These are phyloP conservation scores for Nitzschia palea DNA, from an alignment of 108 stramenopile species.

Conservation along the genomic window DNA sequence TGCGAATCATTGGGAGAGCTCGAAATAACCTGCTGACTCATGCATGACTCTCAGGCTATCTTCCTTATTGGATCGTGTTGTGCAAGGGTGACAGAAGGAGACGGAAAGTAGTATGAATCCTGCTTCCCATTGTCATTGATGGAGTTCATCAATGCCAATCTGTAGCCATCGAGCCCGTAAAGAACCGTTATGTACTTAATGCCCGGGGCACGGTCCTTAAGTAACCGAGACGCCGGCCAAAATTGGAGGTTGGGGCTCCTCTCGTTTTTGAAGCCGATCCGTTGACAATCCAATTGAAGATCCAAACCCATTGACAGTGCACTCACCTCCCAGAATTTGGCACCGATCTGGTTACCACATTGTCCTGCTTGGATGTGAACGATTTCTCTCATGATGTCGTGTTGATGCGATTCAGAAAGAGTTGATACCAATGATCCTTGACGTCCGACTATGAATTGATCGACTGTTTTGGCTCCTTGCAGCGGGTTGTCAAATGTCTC, in stretches of 20 bases:
- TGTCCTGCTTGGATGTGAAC: slow-evolving; percentile 98
- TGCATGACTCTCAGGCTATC: too few relatives aligned
- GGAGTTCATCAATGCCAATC: too few relatives aligned
- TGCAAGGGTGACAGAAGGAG: too few relatives aligned
- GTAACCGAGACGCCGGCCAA: neutral
- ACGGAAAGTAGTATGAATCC: too few relatives aligned
- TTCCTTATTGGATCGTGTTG: too few relatives aligned
- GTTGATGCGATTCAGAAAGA: neutral
- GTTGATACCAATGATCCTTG: neutral
- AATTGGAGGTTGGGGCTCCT: neutral
- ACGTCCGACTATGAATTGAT: neutral
- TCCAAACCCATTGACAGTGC: too few relatives aligned
- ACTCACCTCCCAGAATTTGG: slow-evolving; percentile 97
- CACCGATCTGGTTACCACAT: slow-evolving; percentile 97
- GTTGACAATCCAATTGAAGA: neutral
- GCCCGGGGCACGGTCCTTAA: neutral
- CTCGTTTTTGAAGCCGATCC: neutral
- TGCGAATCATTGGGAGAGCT: too few relatives aligned
- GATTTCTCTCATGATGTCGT: slow-evolving; percentile 91
- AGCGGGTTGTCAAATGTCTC: too few relatives aligned
- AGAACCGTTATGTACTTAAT: slow-evolving; percentile 14
- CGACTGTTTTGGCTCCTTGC: too few relatives aligned
- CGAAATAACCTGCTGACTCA: too few relatives aligned
- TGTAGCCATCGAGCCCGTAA: too few relatives aligned
- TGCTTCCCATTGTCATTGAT: too few relatives aligned